phyloP scores from a whole-genome alignment of 768 basidiomycete genomes.

The Leccinum subgranulosum region DNA sequence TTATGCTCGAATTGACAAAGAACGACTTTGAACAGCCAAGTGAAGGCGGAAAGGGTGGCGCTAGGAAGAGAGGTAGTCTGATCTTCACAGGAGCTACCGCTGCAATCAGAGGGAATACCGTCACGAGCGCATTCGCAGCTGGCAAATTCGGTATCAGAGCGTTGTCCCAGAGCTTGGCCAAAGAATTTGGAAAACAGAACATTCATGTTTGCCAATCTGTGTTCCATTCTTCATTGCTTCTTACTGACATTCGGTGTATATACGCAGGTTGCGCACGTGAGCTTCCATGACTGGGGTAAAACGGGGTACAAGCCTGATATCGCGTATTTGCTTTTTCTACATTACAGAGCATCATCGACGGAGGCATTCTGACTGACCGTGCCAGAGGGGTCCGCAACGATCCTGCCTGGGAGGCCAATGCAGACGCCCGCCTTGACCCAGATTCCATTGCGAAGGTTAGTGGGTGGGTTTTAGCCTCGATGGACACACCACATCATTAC shows the following conservation, averaged over 20 bases:
- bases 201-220: constrained; percentile 51
- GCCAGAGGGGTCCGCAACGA: constrained; percentile 29
- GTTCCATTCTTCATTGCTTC: not conserved
- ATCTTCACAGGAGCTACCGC: constrained; percentile 77
- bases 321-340: not conserved
- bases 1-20: constrained; percentile 56
- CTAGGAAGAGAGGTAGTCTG: constrained; percentile 59
- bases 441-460: constrained; percentile 68
- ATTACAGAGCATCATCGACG: constrained; percentile 65
- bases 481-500: not conserved
- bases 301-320: not conserved
- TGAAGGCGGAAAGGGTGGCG: constrained; percentile 34
- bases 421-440: constrained; percentile 51
- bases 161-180: constrained; percentile 66
- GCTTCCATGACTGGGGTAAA: constrained; percentile 22
- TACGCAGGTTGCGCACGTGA: constrained; percentile 59
- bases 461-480: not conserved
- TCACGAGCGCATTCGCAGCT: constrained; percentile 60
- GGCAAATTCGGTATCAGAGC: constrained; percentile 62
- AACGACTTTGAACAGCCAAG: constrained; percentile 43
- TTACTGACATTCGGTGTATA: constrained; percentile 1
- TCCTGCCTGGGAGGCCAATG: constrained; percentile 42
- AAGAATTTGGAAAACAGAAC: constrained; percentile 72
- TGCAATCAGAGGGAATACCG: constrained; percentile 55
- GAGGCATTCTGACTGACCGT: constrained; percentile 45